Conservation (phyloP, 2,329 filamentous ascomycete species). For the Phialophora tarda region DNA sequence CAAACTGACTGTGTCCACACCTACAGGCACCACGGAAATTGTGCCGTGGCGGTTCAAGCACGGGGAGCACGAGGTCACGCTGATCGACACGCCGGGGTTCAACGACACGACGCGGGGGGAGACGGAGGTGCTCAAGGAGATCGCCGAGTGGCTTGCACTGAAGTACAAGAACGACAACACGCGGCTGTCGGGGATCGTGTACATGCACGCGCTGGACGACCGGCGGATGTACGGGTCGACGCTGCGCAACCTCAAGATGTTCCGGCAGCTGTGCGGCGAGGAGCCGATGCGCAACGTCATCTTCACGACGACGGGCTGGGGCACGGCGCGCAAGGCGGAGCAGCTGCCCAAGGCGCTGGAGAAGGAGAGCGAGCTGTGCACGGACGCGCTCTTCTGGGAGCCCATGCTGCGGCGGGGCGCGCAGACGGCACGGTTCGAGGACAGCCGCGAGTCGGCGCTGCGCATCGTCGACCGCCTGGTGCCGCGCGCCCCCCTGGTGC, state of each 20-base stretch:
- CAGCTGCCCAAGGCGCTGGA: neutral
- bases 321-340: neutral
- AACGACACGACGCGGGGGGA: constrained; percentile 27
- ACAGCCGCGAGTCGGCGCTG: constrained; percentile 1
- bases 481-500: neutral
- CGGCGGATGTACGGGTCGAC: constrained; percentile 24
- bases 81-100: constrained; percentile 36
- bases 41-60: neutral
- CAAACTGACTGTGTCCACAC: neutral
- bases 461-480: constrained; percentile 18
- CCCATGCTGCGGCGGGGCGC: neutral
- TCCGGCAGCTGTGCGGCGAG: constrained; percentile 28
- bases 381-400: neutral
- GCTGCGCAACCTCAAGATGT: constrained; percentile 25
- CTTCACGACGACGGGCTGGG: constrained; percentile 31
- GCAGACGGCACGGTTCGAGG: neutral
- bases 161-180: constrained; percentile 8
- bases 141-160: constrained; percentile 24
- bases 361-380: neutral
- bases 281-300: constrained; percentile 4
- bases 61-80: neutral
- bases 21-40: neutral
- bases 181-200: constrained; percentile 27
- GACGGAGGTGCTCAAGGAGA: constrained; percentile 21
- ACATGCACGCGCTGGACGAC: constrained; percentile 31